Conservation (phyloP, 257 asterid genomes). For the Prunella vulgaris region DNA sequence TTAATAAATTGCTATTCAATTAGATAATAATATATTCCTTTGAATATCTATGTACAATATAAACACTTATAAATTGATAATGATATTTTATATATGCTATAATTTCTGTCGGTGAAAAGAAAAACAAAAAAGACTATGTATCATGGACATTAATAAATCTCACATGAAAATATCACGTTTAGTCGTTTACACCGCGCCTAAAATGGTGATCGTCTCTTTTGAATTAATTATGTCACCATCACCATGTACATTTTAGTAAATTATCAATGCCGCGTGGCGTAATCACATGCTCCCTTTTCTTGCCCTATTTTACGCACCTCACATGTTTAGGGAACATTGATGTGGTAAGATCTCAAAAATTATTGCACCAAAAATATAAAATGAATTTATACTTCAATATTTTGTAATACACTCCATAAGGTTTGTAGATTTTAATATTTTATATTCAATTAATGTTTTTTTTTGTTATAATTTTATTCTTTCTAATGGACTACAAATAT, state of each 20-base stretch:
- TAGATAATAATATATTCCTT: no score
- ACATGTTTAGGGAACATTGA: conserved; percentile 24
- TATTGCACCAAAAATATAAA: neutral
- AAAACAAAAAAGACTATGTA: neutral
- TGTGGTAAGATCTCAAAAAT: conserved; percentile 14
- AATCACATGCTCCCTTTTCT: conserved; percentile 4
- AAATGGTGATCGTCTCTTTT: conserved; percentile 19
- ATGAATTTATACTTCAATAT: no score
- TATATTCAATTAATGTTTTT: no score
- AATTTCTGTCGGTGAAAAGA: neutral
- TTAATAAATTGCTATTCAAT: no score
- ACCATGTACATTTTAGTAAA: neutral
- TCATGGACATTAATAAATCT: neutral
- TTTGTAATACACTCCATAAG: no score
- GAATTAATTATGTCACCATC: conserved; percentile 21
- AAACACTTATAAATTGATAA: neutral
- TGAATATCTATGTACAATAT: no score
- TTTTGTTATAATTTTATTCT: no score
- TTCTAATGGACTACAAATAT: no score
- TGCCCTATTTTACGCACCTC: conserved; percentile 23
- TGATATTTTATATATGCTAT: neutral
- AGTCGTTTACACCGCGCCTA: conserved; percentile 27
- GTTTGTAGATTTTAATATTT: no score
- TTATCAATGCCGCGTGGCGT: conserved; percentile 14
- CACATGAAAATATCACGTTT: conserved; percentile 29